Conservation (phyloP, 176 grass and related monocot species). For the Puya raimondii region DNA sequence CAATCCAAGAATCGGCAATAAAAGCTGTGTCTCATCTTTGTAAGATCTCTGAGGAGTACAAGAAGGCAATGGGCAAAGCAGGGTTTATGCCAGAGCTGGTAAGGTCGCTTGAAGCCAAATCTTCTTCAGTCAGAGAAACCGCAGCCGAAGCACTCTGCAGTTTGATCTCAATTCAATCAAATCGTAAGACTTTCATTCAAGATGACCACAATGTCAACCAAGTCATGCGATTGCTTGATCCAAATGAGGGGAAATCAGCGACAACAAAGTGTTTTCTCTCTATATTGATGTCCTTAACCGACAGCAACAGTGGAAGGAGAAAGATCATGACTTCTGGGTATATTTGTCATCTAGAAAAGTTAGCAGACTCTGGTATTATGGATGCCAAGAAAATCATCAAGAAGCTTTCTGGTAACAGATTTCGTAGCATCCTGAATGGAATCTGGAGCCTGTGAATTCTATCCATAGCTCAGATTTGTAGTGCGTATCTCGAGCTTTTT, state of each 20-base stretch:
- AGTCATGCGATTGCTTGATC: slow-evolving; percentile 60
- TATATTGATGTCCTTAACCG: slow-evolving; percentile 42
- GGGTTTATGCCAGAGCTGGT: slow-evolving; percentile 45
- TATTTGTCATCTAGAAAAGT: slow-evolving; percentile 45
- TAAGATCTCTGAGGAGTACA: slow-evolving; percentile 53
- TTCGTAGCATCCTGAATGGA: slow-evolving; percentile 59
- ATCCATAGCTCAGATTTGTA: neutral
- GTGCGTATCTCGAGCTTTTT: neutral
- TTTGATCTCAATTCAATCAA: slow-evolving; percentile 37
- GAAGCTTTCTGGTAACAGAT: slow-evolving; percentile 59
- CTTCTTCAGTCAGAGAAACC: slow-evolving; percentile 44
- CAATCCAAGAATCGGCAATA: slow-evolving; percentile 49
- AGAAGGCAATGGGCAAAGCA: slow-evolving; percentile 46
- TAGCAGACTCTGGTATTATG: slow-evolving; percentile 40
- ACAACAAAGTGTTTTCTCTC: slow-evolving; percentile 52
- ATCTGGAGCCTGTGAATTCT: slow-evolving; percentile 68
- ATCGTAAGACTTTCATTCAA: slow-evolving; percentile 51
- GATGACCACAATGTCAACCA: slow-evolving; percentile 46
- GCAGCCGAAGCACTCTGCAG: slow-evolving; percentile 46
- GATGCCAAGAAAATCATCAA: slow-evolving; percentile 75
- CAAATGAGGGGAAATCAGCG: slow-evolving; percentile 38
- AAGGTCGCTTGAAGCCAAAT: slow-evolving; percentile 57
- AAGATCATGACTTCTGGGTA: slow-evolving; percentile 70
- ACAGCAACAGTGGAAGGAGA: slow-evolving; percentile 60
- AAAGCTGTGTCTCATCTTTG: slow-evolving; percentile 47